These are phyloP conservation scores for Phytophthora sp. DNA, from an alignment of 352 stramenopile species.

Conservation along the genomic window DNA sequence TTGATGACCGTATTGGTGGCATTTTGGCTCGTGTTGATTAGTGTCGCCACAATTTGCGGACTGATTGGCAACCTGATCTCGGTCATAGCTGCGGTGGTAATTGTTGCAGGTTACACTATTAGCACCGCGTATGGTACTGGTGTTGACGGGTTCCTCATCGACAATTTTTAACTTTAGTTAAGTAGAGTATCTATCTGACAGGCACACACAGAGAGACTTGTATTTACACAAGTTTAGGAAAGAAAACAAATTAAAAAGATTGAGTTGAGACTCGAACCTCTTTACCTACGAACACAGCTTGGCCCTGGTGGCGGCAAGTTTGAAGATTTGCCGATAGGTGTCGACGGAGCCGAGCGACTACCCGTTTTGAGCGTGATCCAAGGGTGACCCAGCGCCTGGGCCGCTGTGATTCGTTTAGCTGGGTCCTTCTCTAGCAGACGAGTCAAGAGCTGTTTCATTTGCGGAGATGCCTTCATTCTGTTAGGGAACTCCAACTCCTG, in stretches of 20 bases:
- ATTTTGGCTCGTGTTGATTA: slow-evolving; percentile 64
- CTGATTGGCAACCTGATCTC: slow-evolving; percentile 41
- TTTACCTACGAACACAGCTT: slow-evolving; percentile 25
- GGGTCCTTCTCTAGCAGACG: slow-evolving; percentile 79
- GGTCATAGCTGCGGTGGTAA: slow-evolving; percentile 22
- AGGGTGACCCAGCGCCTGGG: slow-evolving; percentile 80
- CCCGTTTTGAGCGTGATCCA: slow-evolving; percentile 67
- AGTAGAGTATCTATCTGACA: too few species aligned
- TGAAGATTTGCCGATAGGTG: slow-evolving; percentile 19
- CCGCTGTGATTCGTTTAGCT: slow-evolving; percentile 71
- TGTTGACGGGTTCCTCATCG: slow-evolving; percentile 58
- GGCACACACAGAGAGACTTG: too few species aligned
- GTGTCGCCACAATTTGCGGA: slow-evolving; percentile 32
- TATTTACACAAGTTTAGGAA: neutral
- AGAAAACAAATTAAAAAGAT: slow-evolving; percentile 21
- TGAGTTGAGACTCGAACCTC: neutral
- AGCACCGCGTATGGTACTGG: slow-evolving; percentile 47
- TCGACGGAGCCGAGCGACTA: slow-evolving; percentile 46
- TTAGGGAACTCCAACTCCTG: slow-evolving; percentile 63
- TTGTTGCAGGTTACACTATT: slow-evolving; percentile 40
- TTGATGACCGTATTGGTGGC: slow-evolving; percentile 41
- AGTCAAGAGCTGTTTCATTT: slow-evolving; percentile 73
- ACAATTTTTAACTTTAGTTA: slow-evolving; percentile 39
- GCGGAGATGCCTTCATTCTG: slow-evolving; percentile 38
- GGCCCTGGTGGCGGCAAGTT: slow-evolving; percentile 14